Evolutionary conservation across 768 basidiomycete genomes (phyloP).

Genomic region (Trametes punicea): DNA sequence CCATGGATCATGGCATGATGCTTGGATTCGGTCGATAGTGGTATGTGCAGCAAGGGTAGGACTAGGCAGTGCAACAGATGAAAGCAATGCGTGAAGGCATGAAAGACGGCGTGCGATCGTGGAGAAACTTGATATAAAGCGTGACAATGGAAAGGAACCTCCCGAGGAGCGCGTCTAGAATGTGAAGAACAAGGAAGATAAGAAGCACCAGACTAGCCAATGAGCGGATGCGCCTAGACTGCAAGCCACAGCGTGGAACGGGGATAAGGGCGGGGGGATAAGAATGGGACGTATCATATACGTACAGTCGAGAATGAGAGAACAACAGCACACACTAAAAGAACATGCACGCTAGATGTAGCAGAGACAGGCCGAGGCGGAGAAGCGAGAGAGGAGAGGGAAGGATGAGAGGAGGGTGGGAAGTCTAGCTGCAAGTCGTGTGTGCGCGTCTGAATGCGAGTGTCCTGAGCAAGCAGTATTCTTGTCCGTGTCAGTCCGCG

Average conservation of each 20-base stretch:
- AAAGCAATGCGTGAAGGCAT: background rate
- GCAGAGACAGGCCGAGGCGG: no score
- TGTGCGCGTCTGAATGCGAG: constrained; percentile 2
- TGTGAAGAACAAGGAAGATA: background rate
- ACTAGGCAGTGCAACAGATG: background rate
- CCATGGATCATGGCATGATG: no score
- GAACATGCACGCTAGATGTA: constrained; percentile 3
- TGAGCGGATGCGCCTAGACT: constrained; percentile 2
- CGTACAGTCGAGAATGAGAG: background rate
- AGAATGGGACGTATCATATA: constrained; percentile 4
- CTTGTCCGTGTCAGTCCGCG: constrained; percentile 10
- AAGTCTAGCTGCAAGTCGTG: constrained; percentile 9
- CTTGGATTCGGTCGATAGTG: no score
- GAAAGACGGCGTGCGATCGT: background rate
- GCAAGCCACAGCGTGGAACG: background rate
- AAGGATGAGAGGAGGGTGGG: background rate
- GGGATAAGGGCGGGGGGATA: background rate
- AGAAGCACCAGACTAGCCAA: background rate
- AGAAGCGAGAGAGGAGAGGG: no score
- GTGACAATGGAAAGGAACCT: no score
- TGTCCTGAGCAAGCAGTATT: background rate
- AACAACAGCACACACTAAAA: background rate
- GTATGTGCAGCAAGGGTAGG: background rate
- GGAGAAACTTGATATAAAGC: background rate
- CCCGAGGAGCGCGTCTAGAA: background rate